Percentiles rank a stretch among this genome's conserved stretches.
Evolutionary conservation across 768 basidiomycete species (phyloP).

Genomic region (Lactarius akahatsu): DNA sequence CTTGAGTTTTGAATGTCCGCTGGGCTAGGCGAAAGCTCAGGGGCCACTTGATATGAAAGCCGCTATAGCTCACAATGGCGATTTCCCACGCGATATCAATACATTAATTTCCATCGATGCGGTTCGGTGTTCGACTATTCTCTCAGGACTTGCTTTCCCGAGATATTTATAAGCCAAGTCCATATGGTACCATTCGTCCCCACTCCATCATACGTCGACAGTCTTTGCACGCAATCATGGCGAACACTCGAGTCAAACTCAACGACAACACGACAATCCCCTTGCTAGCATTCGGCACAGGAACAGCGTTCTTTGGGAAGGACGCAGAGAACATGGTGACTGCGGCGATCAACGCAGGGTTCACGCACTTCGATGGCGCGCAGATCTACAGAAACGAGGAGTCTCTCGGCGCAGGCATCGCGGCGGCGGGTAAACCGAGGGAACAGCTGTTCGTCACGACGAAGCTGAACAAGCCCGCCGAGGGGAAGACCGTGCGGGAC

Average conservation of each 20-base stretch:
- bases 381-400: conserved; percentile 43
- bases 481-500: conserved; percentile 39
- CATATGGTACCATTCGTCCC: background rate
- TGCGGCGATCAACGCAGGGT: conserved; percentile 39
- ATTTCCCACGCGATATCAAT: background rate
- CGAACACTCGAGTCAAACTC: conserved; percentile 34
- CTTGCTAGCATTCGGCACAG: conserved; percentile 42
- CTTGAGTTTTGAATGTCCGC: too few species aligned
- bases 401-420: conserved; percentile 39
- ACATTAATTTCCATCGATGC: background rate
- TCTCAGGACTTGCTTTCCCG: background rate
- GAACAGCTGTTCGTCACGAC: too few species aligned
- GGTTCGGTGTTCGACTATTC: background rate
- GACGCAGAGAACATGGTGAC: conserved; percentile 34
- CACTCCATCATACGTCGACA: background rate
- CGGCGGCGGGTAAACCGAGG: too few species aligned
- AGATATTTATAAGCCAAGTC: background rate
- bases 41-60: too few species aligned
- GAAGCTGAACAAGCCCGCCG: conserved; percentile 37
- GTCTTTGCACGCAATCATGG: conserved; percentile 20
- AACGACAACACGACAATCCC: conserved; percentile 42
- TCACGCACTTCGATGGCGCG: conserved; percentile 44
- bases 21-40: too few species aligned
- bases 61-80: background rate
- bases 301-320: conserved; percentile 37